Evolutionary conservation across 108 stramenopile species (phyloP).

Genomic region (Stephanodiscus triporus): DNA sequence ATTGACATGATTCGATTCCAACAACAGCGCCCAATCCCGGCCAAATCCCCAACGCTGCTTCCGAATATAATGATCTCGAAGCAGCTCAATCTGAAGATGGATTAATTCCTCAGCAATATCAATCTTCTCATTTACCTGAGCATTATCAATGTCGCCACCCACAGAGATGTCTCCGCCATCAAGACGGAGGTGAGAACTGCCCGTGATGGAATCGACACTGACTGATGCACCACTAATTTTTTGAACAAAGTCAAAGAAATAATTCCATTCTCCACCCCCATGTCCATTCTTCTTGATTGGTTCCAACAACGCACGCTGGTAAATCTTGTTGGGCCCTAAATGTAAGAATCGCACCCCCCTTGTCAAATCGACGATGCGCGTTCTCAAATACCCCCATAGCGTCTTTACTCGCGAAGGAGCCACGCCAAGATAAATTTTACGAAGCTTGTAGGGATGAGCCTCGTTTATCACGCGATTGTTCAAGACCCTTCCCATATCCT

Average conservation of each 20-base stretch:
- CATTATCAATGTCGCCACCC: constrained; percentile 12
- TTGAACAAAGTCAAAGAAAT: constrained; percentile 78
- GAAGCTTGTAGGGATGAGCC: constrained; percentile 52
- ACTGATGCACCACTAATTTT: constrained; percentile 61
- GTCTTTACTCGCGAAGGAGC: constrained; percentile 58
- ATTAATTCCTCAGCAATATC: constrained; percentile 76
- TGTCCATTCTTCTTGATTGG: constrained; percentile 40
- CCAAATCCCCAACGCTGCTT: constrained; percentile 84
- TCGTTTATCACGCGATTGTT: constrained; percentile 53
- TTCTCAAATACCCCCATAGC: constrained; percentile 62
- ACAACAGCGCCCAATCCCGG: constrained; percentile 75
- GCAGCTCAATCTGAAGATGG: constrained; percentile 75
- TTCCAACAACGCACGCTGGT: constrained; percentile 60
- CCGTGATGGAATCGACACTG: constrained; percentile 68
- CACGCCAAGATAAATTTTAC: constrained; percentile 78
- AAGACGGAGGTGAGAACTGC: constrained; percentile 68
- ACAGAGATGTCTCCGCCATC: constrained; percentile 54
- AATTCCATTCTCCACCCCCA: constrained; percentile 20
- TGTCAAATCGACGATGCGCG: constrained; percentile 59
- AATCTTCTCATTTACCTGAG: constrained; percentile 53
- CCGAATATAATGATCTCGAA: constrained; percentile 76
- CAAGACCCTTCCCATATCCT: constrained; percentile 79
- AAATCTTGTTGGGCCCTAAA: constrained; percentile 73
- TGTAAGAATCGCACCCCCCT: constrained; percentile 76
- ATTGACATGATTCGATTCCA: constrained; percentile 31